A percentile compares a stretch with the other conserved stretches of the same genome.
Evolutionary conservation across 75 land plant genomes (phyloP).

Genomic region (Picea sitchensis): DNA sequence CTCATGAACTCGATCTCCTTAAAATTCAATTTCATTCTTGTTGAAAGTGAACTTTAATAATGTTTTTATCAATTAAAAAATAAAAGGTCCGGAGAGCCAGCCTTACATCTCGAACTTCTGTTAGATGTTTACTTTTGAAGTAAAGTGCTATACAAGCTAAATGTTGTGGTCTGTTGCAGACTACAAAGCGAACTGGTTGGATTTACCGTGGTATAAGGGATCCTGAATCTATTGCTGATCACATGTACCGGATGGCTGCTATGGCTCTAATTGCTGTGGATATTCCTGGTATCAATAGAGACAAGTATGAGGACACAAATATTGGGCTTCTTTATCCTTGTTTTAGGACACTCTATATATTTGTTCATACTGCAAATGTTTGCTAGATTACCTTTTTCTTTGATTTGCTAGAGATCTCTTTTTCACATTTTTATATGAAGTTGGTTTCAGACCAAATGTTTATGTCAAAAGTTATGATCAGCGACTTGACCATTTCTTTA

Average conservation of each 20-base stretch:
- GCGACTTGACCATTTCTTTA: too few relatives aligned
- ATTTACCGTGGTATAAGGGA: slow-evolving; percentile 52
- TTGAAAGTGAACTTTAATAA: not conserved
- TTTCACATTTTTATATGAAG: too few relatives aligned
- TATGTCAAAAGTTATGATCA: too few relatives aligned
- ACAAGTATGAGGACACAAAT: slow-evolving; percentile 41
- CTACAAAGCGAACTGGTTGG: slow-evolving; percentile 95
- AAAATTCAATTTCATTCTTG: not conserved
- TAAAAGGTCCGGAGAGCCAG: not conserved
- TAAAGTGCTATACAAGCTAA: not conserved
- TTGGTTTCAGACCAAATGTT: too few relatives aligned
- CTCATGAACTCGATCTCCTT: too few relatives aligned
- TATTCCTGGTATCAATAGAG: slow-evolving; percentile 76
- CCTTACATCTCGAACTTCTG: not conserved
- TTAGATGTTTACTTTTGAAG: not conserved
- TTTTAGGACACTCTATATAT: not conserved
- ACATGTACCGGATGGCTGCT: slow-evolving; percentile 94
- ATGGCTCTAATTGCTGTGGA: slow-evolving; percentile 82
- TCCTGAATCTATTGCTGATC: slow-evolving; percentile 94
- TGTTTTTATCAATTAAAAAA: not conserved
- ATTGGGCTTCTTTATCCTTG: not conserved
- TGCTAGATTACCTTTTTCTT: not conserved
- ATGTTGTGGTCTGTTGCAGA: slow-evolving; percentile 31
- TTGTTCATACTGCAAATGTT: not conserved
- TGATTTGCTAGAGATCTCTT: not conserved